Percentiles rank a stretch among this genome's conserved stretches.
Evolutionary conservation across 805 yeast species (phyloP).

Genomic region (Scheffersomyces coipomensis): DNA sequence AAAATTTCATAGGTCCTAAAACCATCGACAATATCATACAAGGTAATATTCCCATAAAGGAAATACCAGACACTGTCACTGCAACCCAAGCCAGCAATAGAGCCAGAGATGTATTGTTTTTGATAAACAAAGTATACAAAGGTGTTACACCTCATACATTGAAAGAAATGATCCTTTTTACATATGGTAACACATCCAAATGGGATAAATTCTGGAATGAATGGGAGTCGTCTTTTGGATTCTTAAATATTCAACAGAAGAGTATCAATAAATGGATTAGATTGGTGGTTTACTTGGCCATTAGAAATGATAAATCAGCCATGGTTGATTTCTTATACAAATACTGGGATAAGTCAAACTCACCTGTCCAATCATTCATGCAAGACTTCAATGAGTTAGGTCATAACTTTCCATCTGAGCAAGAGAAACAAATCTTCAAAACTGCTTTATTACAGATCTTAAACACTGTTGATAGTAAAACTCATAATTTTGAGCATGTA

Average conservation of each 20-base stretch:
- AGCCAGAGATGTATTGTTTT: conserved; percentile 26
- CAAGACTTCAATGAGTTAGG: conserved; percentile 15
- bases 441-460: conserved; percentile 19
- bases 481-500: conserved; percentile 5
- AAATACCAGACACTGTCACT: background rate
- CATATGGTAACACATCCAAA: conserved; percentile 37
- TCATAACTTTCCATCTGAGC: conserved; percentile 14
- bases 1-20: conserved; percentile 19
- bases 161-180: conserved; percentile 31
- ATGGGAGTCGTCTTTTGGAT: conserved; percentile 27
- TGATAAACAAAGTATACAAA: conserved; percentile 16
- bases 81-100: conserved; percentile 23
- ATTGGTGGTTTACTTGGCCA: conserved; percentile 30
- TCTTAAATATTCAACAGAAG: conserved; percentile 5
- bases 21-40: conserved; percentile 23
- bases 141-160: conserved; percentile 14
- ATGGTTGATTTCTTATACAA: conserved; percentile 24
- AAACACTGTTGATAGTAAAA: conserved; percentile 7
- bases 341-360: conserved; percentile 25
- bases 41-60: conserved; percentile 6
- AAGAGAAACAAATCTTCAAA: conserved; percentile 21
- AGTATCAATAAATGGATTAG: conserved; percentile 26
- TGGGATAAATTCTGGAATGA: conserved; percentile 39
- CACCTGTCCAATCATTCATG: conserved; percentile 22
- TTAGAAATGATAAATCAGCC: conserved; percentile 23